These are phyloP conservation scores for Candida arabinofermentans DNA, from an alignment of 805 yeast species.

Conservation along the genomic window DNA sequence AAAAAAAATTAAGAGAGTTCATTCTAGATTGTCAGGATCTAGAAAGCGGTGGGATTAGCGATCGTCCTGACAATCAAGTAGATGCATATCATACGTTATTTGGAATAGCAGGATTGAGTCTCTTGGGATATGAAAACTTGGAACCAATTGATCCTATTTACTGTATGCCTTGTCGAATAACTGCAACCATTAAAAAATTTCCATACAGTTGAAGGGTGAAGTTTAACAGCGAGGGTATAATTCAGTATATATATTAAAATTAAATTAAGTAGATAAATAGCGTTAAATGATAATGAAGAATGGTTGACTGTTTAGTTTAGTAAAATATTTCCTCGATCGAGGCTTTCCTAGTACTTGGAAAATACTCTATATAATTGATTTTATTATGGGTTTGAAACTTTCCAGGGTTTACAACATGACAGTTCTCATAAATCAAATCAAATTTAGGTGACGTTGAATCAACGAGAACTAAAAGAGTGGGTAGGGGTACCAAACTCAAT, in stretches of 20 bases:
- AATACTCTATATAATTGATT: conserved; percentile 71
- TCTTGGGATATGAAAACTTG: conserved; percentile 60
- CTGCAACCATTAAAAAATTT: conserved; percentile 30
- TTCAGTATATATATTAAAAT: not conserved
- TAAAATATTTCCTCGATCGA: conserved; percentile 42
- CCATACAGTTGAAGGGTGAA: conserved; percentile 16
- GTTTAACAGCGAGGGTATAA: not conserved
- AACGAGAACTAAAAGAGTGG: conserved; percentile 56
- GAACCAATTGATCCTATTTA: conserved; percentile 77
- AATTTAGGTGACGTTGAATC: conserved; percentile 72
- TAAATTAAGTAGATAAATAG: not conserved
- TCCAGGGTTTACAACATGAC: conserved; percentile 74
- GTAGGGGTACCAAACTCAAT: conserved; percentile 73
- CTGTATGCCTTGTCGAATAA: conserved; percentile 65
- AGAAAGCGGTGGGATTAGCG: conserved; percentile 85
- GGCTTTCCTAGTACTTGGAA: conserved; percentile 52
- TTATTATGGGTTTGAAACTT: conserved; percentile 42
- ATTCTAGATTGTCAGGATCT: conserved; percentile 76
- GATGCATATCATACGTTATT: conserved; percentile 93
- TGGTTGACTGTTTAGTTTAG: no score
- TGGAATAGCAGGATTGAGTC: conserved; percentile 82
- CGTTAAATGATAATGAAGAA: not conserved
- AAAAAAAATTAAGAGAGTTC: conserved; percentile 54
- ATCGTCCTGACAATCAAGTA: conserved; percentile 83
- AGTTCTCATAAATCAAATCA: conserved; percentile 77